Percentiles rank a stretch among this genome's conserved stretches.
Evolutionary conservation across 2,329 filamentous ascomycete genomes (phyloP).

Genomic region (Penicillium expansum): DNA sequence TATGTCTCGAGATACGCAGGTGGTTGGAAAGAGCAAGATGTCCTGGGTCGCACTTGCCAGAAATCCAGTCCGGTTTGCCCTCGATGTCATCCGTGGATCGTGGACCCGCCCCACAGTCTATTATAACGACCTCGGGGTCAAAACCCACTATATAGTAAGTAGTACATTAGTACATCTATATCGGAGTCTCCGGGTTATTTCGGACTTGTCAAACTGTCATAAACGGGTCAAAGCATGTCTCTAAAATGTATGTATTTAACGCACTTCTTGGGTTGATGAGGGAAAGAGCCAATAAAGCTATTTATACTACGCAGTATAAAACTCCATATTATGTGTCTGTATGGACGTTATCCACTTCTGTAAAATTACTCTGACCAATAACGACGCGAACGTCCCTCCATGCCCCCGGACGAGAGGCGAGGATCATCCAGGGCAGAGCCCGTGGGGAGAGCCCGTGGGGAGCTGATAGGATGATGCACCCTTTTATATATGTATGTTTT

Average conservation of each 20-base stretch:
- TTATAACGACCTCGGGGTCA: neutral
- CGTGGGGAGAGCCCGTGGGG: conserved; percentile 24
- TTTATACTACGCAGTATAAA: neutral
- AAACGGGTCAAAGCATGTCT: neutral
- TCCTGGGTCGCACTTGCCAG: neutral
- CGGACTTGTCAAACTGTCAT: neutral
- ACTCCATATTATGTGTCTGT: neutral
- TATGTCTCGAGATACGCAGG: neutral
- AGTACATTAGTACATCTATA: too few species aligned
- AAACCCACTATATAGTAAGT: too few species aligned
- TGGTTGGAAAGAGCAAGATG: neutral
- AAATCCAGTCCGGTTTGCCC: conserved; percentile 5
- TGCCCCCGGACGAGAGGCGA: conserved; percentile 35
- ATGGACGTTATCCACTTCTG: neutral
- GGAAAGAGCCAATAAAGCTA: neutral
- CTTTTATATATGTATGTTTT: neutral
- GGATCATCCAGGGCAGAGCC: conserved; percentile 14
- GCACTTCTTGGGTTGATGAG: too few species aligned
- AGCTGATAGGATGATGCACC: conserved; percentile 8
- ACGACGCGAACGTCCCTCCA: conserved; percentile 35
- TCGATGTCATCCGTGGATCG: conserved; percentile 23
- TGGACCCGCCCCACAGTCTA: neutral
- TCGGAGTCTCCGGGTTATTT: neutral
- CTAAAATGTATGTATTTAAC: too few species aligned
- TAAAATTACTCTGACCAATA: conserved; percentile 31